These are phyloP conservation scores for Rubia yunnanensis DNA, from an alignment of 257 asterid genomes.

Conservation along the genomic window DNA sequence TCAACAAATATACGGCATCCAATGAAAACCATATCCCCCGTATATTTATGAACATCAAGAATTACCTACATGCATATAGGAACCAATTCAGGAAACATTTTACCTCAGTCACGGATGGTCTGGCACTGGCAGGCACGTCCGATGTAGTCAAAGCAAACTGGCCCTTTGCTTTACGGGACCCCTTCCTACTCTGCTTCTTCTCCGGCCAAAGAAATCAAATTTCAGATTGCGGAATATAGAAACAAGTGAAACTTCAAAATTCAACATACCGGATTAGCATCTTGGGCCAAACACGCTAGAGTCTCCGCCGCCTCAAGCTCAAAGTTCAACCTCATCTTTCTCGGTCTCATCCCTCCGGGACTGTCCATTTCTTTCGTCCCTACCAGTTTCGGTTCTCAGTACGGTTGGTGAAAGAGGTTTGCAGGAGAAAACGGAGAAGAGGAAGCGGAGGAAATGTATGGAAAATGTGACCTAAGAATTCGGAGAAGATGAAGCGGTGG, in stretches of 20 bases:
- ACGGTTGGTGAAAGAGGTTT: too few relatives aligned
- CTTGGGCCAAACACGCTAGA: constrained; percentile 31
- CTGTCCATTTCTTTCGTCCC: neutral
- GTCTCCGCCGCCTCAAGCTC: constrained; percentile 55
- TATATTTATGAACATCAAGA: too few relatives aligned
- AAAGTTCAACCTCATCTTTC: constrained; percentile 15
- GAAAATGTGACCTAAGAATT: too few relatives aligned
- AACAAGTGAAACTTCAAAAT: neutral
- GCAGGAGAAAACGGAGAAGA: neutral
- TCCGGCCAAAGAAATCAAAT: neutral
- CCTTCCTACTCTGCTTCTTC: neutral
- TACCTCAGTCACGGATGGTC: neutral
- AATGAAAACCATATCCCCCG: too few relatives aligned
- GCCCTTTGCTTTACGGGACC: neutral
- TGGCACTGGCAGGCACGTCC: neutral
- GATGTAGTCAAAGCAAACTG: neutral
- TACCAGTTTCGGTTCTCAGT: too few relatives aligned
- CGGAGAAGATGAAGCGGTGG: neutral
- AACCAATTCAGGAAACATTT: neutral
- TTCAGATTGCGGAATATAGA: neutral
- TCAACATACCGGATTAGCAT: neutral
- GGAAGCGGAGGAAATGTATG: neutral
- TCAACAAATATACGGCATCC: too few relatives aligned
- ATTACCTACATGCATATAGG: neutral
- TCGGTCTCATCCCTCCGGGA: neutral